phyloP scores from a whole-genome alignment of 1,284 basidiomycete genomes.

The Cutaneotrichosporon arboriforme region DNA sequence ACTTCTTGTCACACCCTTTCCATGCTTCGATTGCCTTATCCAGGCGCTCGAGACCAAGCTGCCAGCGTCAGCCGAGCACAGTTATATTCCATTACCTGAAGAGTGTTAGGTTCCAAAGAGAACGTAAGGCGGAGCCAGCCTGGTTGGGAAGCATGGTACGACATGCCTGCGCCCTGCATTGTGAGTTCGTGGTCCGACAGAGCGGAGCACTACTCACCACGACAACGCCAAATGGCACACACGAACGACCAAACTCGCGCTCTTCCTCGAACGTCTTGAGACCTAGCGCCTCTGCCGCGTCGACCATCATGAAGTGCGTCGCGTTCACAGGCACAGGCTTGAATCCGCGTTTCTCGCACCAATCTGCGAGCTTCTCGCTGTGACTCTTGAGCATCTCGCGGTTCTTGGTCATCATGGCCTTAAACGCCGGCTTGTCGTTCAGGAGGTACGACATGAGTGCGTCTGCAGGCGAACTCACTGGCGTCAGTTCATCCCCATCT shows the following conservation, averaged over 20 bases:
- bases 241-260: constrained; percentile 4
- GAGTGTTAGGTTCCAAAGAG: background rate
- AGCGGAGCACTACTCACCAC: constrained; percentile 3
- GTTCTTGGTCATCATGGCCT: constrained; percentile 32
- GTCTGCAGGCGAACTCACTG: constrained; percentile 42
- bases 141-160: constrained; percentile 10
- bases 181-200: background rate
- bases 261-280: constrained; percentile 13
- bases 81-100: background rate
- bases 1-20: background rate
- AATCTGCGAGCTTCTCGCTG: constrained; percentile 30
- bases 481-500: background rate
- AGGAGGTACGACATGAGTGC: constrained; percentile 38
- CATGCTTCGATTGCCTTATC: background rate
- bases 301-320: constrained; percentile 21
- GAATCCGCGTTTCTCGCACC: constrained; percentile 40
- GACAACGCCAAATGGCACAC: constrained; percentile 2
- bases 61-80: background rate
- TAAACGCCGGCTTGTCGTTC: constrained; percentile 27
- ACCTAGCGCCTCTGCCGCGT: constrained; percentile 5
- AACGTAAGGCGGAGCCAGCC: constrained; percentile 19
- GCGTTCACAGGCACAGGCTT: constrained; percentile 37
- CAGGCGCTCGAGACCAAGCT: constrained; percentile 1
- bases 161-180: constrained; percentile 9
- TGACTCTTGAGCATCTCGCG: constrained; percentile 29